Evolutionary conservation across 2,329 filamentous ascomycete genomes (phyloP).

Genomic region (Paecilomyces sp.): DNA sequence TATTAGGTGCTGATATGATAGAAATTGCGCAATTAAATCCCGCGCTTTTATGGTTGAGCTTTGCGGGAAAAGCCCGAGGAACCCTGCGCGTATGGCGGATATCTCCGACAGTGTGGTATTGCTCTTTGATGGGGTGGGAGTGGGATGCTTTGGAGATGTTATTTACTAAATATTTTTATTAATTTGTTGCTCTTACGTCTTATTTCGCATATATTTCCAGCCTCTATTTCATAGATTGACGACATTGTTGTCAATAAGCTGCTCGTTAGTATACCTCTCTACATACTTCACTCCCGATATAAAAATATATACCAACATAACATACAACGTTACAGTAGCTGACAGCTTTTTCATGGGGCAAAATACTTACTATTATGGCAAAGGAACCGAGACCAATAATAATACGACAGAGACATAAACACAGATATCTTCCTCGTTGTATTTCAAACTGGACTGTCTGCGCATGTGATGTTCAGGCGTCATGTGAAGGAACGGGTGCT

Average conservation of each 20-base stretch:
- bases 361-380: neutral
- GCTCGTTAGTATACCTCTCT: too few relatives aligned
- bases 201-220: too few relatives aligned
- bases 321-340: neutral
- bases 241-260: too few relatives aligned
- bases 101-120: neutral
- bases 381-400: neutral
- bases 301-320: neutral
- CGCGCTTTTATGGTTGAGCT: too few relatives aligned
- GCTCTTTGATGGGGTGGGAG: neutral
- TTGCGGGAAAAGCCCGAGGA: too few relatives aligned
- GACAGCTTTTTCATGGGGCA: neutral
- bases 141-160: neutral
- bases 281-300: neutral
- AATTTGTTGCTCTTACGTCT: neutral
- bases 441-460: neutral
- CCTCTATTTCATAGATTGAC: too few relatives aligned
- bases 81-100: too few relatives aligned
- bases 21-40: too few relatives aligned
- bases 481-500: neutral
- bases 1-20: too few relatives aligned
- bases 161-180: neutral
- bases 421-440: neutral
- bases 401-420: neutral
- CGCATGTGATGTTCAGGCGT: neutral